Conservation (phyloP, 257 asterid species). For the Anisodus tanguticus region DNA sequence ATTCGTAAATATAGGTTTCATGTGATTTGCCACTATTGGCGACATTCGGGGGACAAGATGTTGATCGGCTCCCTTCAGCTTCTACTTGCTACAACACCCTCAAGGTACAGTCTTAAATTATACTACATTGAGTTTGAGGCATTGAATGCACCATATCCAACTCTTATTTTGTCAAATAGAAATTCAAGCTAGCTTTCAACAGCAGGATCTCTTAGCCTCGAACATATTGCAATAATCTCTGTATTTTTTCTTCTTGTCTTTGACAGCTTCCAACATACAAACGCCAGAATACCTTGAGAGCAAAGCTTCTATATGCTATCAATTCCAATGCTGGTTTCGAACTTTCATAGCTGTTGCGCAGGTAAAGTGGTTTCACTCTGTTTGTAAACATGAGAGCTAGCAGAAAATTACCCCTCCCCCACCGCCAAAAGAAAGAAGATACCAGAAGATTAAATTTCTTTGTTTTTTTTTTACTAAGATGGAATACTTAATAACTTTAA, state of each 20-base stretch:
- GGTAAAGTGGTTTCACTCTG: conserved; percentile 19
- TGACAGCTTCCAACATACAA: conserved; percentile 95
- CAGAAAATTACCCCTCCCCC: not conserved
- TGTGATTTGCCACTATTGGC: conserved; percentile 93
- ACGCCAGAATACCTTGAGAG: conserved; percentile 81
- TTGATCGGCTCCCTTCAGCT: conserved; percentile 98
- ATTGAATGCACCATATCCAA: conserved; percentile 6
- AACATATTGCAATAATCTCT: conserved; percentile 10
- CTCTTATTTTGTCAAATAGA: not conserved
- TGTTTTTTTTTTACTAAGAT: not conserved
- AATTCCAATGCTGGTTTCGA: conserved; percentile 96
- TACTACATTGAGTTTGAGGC: not conserved
- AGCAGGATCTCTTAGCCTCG: not conserved
- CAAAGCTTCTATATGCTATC: conserved; percentile 87
- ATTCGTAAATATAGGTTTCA: conserved; percentile 55
- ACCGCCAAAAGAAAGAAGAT: not conserved
- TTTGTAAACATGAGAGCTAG: not conserved
- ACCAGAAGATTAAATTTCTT: not conserved
- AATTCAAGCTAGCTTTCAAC: conserved; percentile 18
- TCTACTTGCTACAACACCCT: conserved; percentile 96
- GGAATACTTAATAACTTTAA: not conserved
- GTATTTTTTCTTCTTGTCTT: conserved; percentile 36
- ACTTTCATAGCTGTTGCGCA: conserved; percentile 58
- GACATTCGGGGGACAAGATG: conserved; percentile 93
- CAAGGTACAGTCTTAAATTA: conserved; percentile 55